Base-by-base conservation (phyloP, 192 early-diverging fungal species). In the Umbelopsis vinacea region DNA sequence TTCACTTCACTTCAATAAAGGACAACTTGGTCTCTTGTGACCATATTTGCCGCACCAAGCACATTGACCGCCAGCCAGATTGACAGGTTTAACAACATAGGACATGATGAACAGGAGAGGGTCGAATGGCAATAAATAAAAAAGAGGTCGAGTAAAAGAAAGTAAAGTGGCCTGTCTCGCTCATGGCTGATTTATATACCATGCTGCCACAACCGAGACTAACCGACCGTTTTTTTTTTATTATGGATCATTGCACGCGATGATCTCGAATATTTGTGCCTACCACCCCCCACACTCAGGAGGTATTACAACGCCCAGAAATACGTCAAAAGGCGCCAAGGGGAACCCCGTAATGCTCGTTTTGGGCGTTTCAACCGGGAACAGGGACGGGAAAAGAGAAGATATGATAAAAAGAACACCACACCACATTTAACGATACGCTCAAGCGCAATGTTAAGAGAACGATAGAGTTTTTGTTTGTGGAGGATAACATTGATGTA, bases 41-140 rank as follows among this genome's bases (percentile, higher is more conserved):
- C 71, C 71, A 38, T 72, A 72, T 22, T 72, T 72, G 55, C 71
- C 71, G 46, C 71, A 72, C 71, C 71, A 72, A 35, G 71, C 71
- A 46, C 71, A 72, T 72, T 72, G 71, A 66, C 71, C 71, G 19
- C 71, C 71, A 6, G 40, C 55, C 6, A 72, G 60, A 52, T 72
- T 72, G 43, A 72, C 55, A 52, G 71, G 71, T 37, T 66, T 63
- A 40, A 72, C 40, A 0, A 66, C 60, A 66, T 66, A 72, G 12
- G 71, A 66, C 71, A 72, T 72, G 57, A 0, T 63, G 50, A 52
- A 52, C 5, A 14, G 53, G 23, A 1, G 26, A 54, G 23, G 26
- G 53, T 19, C 10, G 26, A 63, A 37, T 63, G 33, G 29, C 14
- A 63, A 63, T 21, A 50, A 50, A 21, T 50, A 50, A 17, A 50